These are phyloP conservation scores for Periconia macrospinosa DNA, from an alignment of 2,329 filamentous ascomycete genomes.

Conservation along the genomic window DNA sequence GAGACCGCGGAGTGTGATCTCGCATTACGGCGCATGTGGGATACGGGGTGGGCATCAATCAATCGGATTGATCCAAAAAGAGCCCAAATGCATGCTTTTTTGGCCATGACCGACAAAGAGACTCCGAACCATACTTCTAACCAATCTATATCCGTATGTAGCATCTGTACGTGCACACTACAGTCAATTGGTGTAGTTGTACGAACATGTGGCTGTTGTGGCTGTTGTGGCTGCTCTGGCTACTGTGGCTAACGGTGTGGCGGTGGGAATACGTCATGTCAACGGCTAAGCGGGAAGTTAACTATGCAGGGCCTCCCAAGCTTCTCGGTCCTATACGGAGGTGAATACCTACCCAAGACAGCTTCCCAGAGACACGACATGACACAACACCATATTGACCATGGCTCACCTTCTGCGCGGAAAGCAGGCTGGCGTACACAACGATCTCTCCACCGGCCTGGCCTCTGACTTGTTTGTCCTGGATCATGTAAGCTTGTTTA, in stretches of 20 bases:
- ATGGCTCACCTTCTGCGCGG: constrained; percentile 90
- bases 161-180: no score
- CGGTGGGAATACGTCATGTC: neutral
- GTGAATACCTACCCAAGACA: neutral
- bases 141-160: no score
- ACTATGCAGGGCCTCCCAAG: neutral
- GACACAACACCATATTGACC: constrained; percentile 17
- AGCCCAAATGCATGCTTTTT: no score
- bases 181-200: no score
- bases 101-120: no score
- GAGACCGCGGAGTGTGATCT: no score
- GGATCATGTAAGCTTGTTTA: constrained; percentile 65
- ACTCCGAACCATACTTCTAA: no score
- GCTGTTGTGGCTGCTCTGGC: no score
- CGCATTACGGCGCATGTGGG: no score
- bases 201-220: neutral
- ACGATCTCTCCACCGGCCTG: constrained; percentile 84
- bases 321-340: no score
- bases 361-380: constrained; percentile 28
- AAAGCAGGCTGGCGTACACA: constrained; percentile 91
- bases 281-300: neutral
- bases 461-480: constrained; percentile 76
- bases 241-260: neutral
- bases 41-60: no score
- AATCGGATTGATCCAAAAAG: no score